Conservation (phyloP, 202 grass and related monocot genomes). For the Digitaria exilis region DNA sequence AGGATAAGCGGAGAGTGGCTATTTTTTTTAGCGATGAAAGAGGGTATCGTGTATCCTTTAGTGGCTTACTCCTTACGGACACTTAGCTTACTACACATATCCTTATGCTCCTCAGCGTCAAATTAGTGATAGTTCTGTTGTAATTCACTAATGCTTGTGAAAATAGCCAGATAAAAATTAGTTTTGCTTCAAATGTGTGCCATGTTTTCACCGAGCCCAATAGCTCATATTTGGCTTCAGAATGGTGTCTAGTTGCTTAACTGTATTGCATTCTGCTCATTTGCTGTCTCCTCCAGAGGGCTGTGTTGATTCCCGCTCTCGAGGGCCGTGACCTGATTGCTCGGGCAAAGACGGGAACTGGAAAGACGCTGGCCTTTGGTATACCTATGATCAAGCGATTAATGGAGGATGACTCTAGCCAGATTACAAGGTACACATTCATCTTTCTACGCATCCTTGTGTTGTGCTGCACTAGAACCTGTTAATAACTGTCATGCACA, state of each 20-base stretch:
- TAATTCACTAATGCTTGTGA: not conserved
- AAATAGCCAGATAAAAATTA: conserved; percentile 19
- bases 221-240: not conserved
- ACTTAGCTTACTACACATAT: no score
- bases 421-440: conserved; percentile 51
- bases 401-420: conserved; percentile 61
- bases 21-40: not conserved
- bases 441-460: conserved; percentile 14
- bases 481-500: conserved; percentile 9
- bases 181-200: not conserved
- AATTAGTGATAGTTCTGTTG: not conserved
- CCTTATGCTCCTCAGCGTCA: not conserved
- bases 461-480: not conserved
- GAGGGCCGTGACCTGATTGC: conserved; percentile 96
- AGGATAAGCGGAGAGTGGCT: not conserved
- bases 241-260: not conserved
- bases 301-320: conserved; percentile 84
- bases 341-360: conserved; percentile 94
- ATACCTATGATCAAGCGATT: conserved; percentile 96
- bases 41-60: not conserved
- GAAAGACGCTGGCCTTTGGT: conserved; percentile 95
- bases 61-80: not conserved
- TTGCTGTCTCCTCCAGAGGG: conserved; percentile 66
- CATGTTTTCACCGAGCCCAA: conserved; percentile 3
- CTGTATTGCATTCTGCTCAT: conserved; percentile 1